Evolutionary conservation across 768 basidiomycete species (phyloP), one percentile per base, ranked within the genome.

Genomic region (Russula sp.): DNA sequence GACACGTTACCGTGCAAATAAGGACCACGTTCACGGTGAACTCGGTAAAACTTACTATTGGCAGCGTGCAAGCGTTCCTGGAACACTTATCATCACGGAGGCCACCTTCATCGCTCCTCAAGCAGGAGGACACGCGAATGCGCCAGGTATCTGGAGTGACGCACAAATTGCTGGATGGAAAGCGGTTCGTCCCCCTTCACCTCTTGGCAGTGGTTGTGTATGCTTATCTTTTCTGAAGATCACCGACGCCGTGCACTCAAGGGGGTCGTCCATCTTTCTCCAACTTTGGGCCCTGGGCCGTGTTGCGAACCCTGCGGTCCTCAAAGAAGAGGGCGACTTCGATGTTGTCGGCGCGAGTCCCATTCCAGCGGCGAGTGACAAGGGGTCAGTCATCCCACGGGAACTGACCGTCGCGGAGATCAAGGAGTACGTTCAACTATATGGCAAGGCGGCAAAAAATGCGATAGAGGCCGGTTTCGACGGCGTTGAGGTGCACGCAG

Each of bases 61-160:
- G 2, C 83, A 83, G 66, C 77, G 83, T 0, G 75, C 73, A 5
- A 72, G 73, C 38, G 66, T 70, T 0, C 77, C 80, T 0, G 84
- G 84, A 0, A 84, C 80, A 0, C 71, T 87, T 10, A 70, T 83
- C 47, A 77, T 88, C 58, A 71, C 82, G 2, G 85, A 88, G 70
- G 84, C 76, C 0, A 83, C 83, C 2, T 73, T 78, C 55, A 79
- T 88, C 51, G 76, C 79, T 0, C 69, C 71, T 1, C 66, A 77
- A 14, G 83, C 83, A 0, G 82, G 79, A 3, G 84, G 83, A 1
- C 75, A 72, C 45, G 53, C 60, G 1, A 71, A 82, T 58, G 77
- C 80, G 0, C 88, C 87, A 1, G 88, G 87, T 0, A 81, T 88
- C 57, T 88, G 80, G 76, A 82, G 70, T n/a, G 69, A 78, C 3